Conservation (phyloP, 108 stramenopile genomes). For the Stephanodiscus minutulus region DNA sequence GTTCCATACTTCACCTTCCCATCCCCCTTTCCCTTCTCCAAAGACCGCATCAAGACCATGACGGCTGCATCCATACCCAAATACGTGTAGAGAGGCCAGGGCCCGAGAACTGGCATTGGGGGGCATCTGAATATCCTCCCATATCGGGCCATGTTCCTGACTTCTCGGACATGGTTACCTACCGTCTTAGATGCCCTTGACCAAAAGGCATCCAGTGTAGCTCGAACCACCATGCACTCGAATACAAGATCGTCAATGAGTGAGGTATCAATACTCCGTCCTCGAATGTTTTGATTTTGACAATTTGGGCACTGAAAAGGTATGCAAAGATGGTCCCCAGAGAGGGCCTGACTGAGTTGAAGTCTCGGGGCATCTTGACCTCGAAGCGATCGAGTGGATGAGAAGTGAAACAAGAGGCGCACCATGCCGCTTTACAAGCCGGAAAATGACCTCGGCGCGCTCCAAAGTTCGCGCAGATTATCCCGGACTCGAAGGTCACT, state of each 20-base stretch:
- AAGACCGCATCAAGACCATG: conserved; percentile 5
- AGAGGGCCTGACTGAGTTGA: not conserved
- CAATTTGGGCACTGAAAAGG: no score
- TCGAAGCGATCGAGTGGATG: not conserved
- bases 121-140: not conserved
- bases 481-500: conserved; percentile 25
- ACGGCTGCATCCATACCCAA: conserved; percentile 21
- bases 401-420: conserved; percentile 2
- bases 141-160: conserved; percentile 16
- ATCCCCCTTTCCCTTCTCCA: conserved; percentile 13
- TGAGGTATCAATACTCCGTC: not conserved
- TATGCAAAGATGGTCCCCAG: conserved; percentile 17
- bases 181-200: conserved; percentile 6
- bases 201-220: conserved; percentile 38
- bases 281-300: conserved; percentile 22
- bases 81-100: conserved; percentile 8
- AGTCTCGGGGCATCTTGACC: not conserved
- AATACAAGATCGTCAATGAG: no score
- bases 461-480: no score
- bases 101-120: conserved; percentile 17
- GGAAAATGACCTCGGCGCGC: conserved; percentile 23
- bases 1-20: conserved; percentile 22
- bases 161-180: conserved; percentile 9
- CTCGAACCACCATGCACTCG: conserved; percentile 7
- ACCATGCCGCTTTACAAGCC: conserved; percentile 9